Conservation (phyloP, 305 asterid genomes). For the Fraxinus sp. region DNA sequence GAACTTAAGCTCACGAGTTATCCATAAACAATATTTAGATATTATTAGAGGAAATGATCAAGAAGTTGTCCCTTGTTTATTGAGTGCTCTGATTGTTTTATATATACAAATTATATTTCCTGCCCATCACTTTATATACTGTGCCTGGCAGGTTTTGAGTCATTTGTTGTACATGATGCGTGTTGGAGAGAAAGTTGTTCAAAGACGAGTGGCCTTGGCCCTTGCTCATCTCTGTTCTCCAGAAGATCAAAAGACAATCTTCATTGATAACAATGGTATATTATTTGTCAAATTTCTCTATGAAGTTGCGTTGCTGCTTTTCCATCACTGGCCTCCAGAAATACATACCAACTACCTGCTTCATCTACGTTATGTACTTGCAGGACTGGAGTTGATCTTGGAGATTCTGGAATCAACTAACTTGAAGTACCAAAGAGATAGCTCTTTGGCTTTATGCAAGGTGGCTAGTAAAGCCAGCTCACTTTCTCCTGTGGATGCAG, state of each 20-base stretch:
- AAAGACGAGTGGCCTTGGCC: constrained; percentile 85
- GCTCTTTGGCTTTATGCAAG: constrained; percentile 79
- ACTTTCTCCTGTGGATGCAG: constrained; percentile 86
- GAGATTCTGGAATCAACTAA: constrained; percentile 76
- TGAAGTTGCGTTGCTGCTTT: constrained; percentile 8
- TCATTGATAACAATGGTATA: constrained; percentile 77
- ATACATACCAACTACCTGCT: constrained; percentile 10
- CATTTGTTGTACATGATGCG: constrained; percentile 90
- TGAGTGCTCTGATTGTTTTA: neutral
- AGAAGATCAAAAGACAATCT: constrained; percentile 78
- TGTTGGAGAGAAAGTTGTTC: constrained; percentile 65
- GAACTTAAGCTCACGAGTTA: neutral
- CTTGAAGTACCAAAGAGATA: constrained; percentile 68
- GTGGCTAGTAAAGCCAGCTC: constrained; percentile 80
- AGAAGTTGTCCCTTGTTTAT: neutral
- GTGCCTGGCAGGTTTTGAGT: constrained; percentile 64
- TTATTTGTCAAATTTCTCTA: constrained; percentile 15
- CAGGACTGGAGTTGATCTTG: constrained; percentile 80
- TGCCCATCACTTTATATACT: neutral
- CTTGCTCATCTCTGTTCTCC: constrained; percentile 95
- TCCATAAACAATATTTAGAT: neutral
- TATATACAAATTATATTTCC: neutral
- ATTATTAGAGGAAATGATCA: neutral
- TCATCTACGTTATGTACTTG: constrained; percentile 26
- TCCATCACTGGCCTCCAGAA: constrained; percentile 14